Evolutionary conservation across 495 filamentous ascomycete genomes (phyloP), one percentile per base, ranked within the genome.

Genomic region (Penicillium longicatenatum): DNA sequence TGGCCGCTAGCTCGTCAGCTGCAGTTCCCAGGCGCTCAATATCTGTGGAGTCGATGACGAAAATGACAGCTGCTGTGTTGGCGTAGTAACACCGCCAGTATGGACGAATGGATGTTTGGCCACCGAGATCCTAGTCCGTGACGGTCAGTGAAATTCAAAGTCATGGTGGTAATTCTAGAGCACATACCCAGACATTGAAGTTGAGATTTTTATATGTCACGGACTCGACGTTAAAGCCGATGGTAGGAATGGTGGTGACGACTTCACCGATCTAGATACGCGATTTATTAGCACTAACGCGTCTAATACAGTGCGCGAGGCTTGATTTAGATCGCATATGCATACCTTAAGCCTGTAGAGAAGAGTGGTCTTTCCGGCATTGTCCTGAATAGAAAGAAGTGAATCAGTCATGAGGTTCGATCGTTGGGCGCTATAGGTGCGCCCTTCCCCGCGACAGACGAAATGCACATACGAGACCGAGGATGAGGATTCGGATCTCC

Each of bases 11-110:
- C 73, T 98, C 94, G 64, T 97, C 94, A 9, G 92, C 85, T 1
- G 94, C 94, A 1, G 92, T 98, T 47, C 89, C 86, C 44, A 98
- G 77, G 45, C 94, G 90, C 60, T 97, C 91, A 66, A 97, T 93
- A 84, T 98, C 94, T 56, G 94, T 98, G 45, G 89, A 92, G 69
- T 98, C 94, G 66, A 98, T 93, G 54, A 98, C 94, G 75, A 98
- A 98, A 63, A 98, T 89, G 57, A 98, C 95, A 14, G 94, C 94
- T n/a, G 95, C 94, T 3, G 95, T 98, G 77, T 98, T 97, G 66
- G 94, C 93, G 70, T 98, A 98, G 82, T 98, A 98, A 74, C 95
- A 98, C 65, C 94, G 86, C 94, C 94, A 98, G 77, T 98, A 98
- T 10, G 94, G 94, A 61, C 94, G 86, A 68, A 98, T 98, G 52